Conservation (phyloP, 495 filamentous ascomycete species). For the Hypoxylon lienhwacheense region DNA sequence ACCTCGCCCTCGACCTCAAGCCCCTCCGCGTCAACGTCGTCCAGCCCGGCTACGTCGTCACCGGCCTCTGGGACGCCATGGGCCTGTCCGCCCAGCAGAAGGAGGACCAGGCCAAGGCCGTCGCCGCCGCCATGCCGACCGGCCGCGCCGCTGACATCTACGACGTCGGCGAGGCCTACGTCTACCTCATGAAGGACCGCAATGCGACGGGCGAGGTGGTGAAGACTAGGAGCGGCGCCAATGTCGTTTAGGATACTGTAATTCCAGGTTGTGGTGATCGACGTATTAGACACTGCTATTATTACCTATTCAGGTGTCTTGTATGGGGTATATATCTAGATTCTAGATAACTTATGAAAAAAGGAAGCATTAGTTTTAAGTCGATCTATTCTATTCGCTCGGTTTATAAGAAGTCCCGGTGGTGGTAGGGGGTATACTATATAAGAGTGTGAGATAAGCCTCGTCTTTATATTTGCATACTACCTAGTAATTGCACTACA, state of each 20-base stretch:
- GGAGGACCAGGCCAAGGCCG: constrained; percentile 32
- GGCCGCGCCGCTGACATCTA: constrained; percentile 53
- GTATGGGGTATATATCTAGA: too few relatives aligned
- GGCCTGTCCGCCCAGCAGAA: constrained; percentile 36
- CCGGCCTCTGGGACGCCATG: constrained; percentile 48
- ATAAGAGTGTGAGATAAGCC: too few relatives aligned
- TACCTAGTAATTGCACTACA: too few relatives aligned
- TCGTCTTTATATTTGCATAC: too few relatives aligned
- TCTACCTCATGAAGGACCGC: constrained; percentile 63
- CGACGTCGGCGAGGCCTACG: constrained; percentile 66
- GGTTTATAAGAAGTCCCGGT: too few relatives aligned
- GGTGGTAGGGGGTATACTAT: too few relatives aligned
- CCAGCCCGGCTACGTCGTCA: constrained; percentile 57
- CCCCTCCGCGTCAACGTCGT: constrained; percentile 65
- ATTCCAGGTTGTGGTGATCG: not conserved
- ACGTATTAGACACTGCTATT: too few relatives aligned
- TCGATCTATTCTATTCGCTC: too few relatives aligned
- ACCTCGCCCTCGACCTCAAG: constrained; percentile 59
- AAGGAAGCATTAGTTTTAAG: too few relatives aligned
- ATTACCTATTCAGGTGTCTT: too few relatives aligned
- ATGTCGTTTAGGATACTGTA: constrained; percentile 24
- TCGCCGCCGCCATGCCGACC: constrained; percentile 38
- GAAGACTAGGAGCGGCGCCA: constrained; percentile 26
- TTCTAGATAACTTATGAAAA: too few relatives aligned
- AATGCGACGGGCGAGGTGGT: constrained; percentile 38